Conservation (phyloP, 2,329 filamentous ascomycete species). For the Didymella exigua region DNA sequence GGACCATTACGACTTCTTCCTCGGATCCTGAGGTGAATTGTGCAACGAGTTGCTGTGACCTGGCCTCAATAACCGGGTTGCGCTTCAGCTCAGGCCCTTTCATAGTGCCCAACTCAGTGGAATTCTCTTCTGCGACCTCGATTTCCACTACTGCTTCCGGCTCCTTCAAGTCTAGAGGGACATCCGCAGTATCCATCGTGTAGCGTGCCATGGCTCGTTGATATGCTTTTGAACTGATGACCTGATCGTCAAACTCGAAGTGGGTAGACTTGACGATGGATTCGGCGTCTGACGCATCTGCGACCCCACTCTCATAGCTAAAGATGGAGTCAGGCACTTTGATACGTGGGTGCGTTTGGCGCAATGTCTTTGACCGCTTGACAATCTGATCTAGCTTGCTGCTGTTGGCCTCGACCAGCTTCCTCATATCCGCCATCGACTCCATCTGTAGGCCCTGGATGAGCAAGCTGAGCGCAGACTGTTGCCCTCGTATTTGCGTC, state of each 20-base stretch:
- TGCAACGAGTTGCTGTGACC: constrained; percentile 4
- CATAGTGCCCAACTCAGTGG: constrained; percentile 18
- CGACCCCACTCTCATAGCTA: background rate
- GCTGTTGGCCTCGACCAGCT: constrained; percentile 38
- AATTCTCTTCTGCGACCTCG: constrained; percentile 17
- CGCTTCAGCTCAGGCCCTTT: constrained; percentile 1
- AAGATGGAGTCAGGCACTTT: constrained; percentile 39
- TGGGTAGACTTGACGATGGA: constrained; percentile 30
- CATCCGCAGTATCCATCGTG: constrained; percentile 8
- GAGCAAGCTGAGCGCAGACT: constrained; percentile 39
- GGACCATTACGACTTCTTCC: background rate
- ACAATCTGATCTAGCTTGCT: constrained; percentile 34
- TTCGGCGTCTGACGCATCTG: constrained; percentile 20
- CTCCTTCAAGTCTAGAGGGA: background rate
- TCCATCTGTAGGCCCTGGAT: constrained; percentile 46
- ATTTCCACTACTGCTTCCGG: background rate
- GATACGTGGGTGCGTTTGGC: constrained; percentile 36
- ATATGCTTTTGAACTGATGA: constrained; percentile 42
- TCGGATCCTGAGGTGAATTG: constrained; percentile 2
- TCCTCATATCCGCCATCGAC: constrained; percentile 41
- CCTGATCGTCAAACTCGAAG: constrained; percentile 43
- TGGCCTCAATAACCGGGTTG: background rate
- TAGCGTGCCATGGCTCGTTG: constrained; percentile 36
- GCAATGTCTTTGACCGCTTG: constrained; percentile 33
- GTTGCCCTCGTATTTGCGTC: constrained; percentile 43